Evolutionary conservation across 805 yeast species (phyloP).

Genomic region (Monosporozyma aquatica): DNA sequence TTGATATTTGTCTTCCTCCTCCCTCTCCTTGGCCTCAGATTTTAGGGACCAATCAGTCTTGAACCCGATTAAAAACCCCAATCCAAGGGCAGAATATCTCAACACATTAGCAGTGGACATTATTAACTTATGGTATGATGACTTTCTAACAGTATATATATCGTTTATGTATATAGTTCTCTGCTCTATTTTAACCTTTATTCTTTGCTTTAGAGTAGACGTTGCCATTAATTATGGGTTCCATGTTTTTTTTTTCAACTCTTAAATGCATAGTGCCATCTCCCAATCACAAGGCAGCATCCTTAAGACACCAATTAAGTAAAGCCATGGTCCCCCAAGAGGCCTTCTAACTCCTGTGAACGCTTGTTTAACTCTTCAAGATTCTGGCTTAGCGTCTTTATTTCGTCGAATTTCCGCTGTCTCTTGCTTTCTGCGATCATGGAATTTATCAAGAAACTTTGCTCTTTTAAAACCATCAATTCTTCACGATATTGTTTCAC

Average conservation of each 20-base stretch:
- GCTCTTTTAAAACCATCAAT: conserved; percentile 82
- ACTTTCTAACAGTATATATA: too few relatives aligned
- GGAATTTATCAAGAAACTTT: conserved; percentile 57
- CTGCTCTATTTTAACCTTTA: too few relatives aligned
- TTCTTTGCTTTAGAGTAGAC: too few relatives aligned
- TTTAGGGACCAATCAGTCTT: conserved; percentile 68
- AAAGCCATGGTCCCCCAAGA: conserved; percentile 50
- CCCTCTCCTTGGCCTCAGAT: conserved; percentile 47
- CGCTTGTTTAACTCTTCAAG: conserved; percentile 46
- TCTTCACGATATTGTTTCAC: conserved; percentile 59
- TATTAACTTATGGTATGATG: too few relatives aligned
- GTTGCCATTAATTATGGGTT: too few relatives aligned
- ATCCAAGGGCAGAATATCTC: conserved; percentile 85
- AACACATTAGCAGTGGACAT: conserved; percentile 56
- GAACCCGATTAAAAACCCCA: conserved; percentile 85
- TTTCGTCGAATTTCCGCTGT: conserved; percentile 69
- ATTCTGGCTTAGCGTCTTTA: conserved; percentile 49
- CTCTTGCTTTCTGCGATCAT: conserved; percentile 54
- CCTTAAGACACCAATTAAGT: conserved; percentile 2
- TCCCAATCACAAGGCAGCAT: not conserved
- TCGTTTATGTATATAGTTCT: too few relatives aligned
- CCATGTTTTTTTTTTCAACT: not conserved
- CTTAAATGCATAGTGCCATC: too few relatives aligned
- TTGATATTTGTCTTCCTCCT: conserved; percentile 49
- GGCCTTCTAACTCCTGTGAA: conserved; percentile 36